Evolutionary conservation across 164 flowering plant genomes (phyloP).

Genomic region (Chimonanthus salicifolius): DNA sequence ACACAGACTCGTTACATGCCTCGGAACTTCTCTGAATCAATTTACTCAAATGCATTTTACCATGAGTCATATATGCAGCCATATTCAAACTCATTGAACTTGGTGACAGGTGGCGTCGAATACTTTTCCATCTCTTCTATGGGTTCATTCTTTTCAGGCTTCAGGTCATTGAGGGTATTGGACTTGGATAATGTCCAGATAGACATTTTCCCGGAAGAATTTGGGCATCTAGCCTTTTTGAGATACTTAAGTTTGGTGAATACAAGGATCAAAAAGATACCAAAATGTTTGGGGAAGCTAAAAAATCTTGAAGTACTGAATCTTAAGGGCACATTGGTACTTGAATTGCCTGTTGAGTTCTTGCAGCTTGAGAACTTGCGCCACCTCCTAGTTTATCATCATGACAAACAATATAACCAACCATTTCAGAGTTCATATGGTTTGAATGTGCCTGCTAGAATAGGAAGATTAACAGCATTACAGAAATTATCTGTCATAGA

Average conservation of each 20-base stretch:
- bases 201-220: background rate
- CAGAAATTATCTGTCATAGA: background rate
- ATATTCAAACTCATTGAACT: no score
- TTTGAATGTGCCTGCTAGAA: background rate
- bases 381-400: background rate
- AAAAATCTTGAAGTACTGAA: background rate
- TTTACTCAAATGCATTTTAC: no score
- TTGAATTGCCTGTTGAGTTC: background rate
- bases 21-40: no score
- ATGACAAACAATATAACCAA: no score
- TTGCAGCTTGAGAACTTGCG: background rate
- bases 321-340: background rate
- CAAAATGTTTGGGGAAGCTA: background rate
- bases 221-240: background rate
- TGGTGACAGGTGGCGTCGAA: background rate
- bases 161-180: constrained; percentile 3
- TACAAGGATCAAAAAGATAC: background rate
- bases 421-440: background rate
- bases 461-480: background rate
- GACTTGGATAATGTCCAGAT: constrained; percentile 1
- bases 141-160: background rate
- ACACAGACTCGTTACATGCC: no score
- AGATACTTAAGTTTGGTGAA: constrained; percentile 5
- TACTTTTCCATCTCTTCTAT: background rate
- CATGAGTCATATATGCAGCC: no score